Evolutionary conservation across 1,284 basidiomycete genomes (phyloP).

Genomic region (Tilletia setariae): DNA sequence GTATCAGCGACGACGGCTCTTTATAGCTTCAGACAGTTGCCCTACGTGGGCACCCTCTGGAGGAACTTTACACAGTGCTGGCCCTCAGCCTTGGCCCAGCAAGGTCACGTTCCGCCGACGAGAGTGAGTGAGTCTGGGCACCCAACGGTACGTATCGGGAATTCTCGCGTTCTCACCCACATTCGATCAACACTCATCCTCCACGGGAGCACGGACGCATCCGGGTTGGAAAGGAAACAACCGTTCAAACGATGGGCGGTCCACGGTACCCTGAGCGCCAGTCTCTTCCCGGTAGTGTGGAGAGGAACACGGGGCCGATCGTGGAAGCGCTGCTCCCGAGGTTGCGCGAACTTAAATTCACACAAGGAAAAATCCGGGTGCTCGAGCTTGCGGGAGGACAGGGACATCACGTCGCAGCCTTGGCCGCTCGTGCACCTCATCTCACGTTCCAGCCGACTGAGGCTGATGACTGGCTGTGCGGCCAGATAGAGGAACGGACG

Average conservation of each 20-base stretch:
- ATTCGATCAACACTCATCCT: too few relatives aligned
- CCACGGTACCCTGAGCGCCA: background rate
- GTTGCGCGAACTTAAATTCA: background rate
- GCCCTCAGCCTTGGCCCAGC: too few relatives aligned
- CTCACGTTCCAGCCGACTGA: conserved; percentile 27
- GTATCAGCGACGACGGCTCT: too few relatives aligned
- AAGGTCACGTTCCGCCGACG: too few relatives aligned
- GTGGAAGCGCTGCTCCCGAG: background rate
- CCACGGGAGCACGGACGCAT: too few relatives aligned
- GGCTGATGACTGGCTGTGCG: conserved; percentile 27
- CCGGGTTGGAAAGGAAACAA: too few relatives aligned
- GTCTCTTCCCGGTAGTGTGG: conserved; percentile 1
- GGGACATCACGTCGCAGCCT: conserved; percentile 9
- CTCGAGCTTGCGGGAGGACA: conserved; percentile 1
- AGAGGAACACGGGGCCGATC: background rate
- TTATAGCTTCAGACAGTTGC: too few relatives aligned
- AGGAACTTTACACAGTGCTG: too few relatives aligned
- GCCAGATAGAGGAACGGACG: conserved; percentile 22
- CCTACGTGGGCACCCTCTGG: too few relatives aligned
- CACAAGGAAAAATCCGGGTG: background rate
- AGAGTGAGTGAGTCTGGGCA: too few relatives aligned
- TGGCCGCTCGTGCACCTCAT: background rate
- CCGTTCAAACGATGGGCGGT: background rate
- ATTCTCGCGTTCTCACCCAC: too few relatives aligned
- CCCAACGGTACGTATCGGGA: too few relatives aligned